Percentiles rank a stretch among this genome's conserved stretches.
phyloP scores from a whole-genome alignment of 192 early-diverging fungal species.

The Coemansia sp. region DNA sequence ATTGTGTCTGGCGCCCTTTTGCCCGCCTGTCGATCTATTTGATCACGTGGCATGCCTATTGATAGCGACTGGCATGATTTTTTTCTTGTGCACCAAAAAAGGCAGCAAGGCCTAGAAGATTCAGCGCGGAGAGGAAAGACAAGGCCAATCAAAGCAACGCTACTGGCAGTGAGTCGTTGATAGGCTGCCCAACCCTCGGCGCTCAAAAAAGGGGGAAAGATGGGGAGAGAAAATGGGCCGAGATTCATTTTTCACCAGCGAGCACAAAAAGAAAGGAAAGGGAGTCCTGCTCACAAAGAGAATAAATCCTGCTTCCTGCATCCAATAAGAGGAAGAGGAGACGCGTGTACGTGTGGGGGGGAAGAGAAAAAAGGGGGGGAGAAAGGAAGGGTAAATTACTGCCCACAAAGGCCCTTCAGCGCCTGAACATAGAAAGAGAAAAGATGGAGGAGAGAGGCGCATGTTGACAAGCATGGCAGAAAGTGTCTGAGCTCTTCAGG shows the following conservation, averaged over 20 bases:
- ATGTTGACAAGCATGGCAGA: background rate
- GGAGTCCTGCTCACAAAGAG: background rate
- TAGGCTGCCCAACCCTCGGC: background rate
- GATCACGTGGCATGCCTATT: conserved; percentile 1
- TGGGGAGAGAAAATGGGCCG: background rate
- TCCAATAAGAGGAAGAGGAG: background rate
- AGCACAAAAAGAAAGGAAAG: background rate
- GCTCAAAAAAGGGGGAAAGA: background rate
- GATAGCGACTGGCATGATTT: conserved; percentile 9
- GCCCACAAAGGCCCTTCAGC: background rate
- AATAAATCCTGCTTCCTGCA: background rate
- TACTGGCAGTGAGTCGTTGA: background rate
- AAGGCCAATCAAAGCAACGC: too few relatives aligned
- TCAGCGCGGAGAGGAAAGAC: background rate
- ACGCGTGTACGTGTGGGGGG: conserved; percentile 1
- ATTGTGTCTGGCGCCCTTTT: background rate
- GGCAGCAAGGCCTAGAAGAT: background rate
- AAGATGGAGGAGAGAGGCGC: conserved; percentile 2
- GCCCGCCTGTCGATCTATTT: background rate
- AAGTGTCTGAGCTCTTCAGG: conserved; percentile 1
- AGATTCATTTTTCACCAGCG: background rate
- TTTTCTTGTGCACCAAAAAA: conserved; percentile 18
- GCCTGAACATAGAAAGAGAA: background rate
- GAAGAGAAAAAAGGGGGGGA: background rate
- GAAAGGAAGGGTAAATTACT: conserved; percentile 20